Evolutionary conservation across 169 alveolate genomes (phyloP), one percentile per base, ranked within the genome.

Genomic region (Eimeria acervulina): DNA sequence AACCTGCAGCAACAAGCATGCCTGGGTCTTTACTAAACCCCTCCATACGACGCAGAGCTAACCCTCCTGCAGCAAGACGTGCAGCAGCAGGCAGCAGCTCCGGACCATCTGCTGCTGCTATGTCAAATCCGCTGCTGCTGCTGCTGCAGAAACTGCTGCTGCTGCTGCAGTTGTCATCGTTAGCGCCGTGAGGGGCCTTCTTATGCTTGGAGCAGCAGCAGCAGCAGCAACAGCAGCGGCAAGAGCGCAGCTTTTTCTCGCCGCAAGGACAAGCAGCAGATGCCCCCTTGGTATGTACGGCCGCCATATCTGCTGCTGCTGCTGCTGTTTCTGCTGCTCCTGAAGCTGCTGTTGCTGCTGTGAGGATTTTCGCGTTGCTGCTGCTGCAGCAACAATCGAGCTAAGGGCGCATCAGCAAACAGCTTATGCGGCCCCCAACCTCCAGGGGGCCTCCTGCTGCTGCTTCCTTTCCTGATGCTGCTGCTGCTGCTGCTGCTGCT

Each of bases 161-260:
- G 89, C 89, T 23, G 31, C 63, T 47, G 44, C 51, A 7, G 87
- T 33, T 70, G 4, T 66, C 19, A 66, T 5, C 4, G 7, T 66
- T 5, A 28, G n/a, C n/a, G n/a, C n/a, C n/a, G 40, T n/a, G 40
- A 70, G 44, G 42, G 2, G 12, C n/a, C 47, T 1, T 36, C 81
- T 36, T 17, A 2, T 12, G 42, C 2, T 66, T 7, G 21, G 59
- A 74, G 85, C 47, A 36, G 85, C 85, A 74, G 40, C 68, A 78
- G 63, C 89, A 78, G 89, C 89, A 78, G 40, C 89, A 78, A 21
- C 89, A 78, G 83, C 83, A 72, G 83, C 83, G 33, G 83, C 83
- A 72, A 38, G 44, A 19, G n/a, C 68, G 10, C 3, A 40, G 40
- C n/a, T 28, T 8, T 8, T 47, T 0, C 40, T 40, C 23, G 38